phyloP scores from a whole-genome alignment of 73 alveolate species.

The Symbiodinium pilosum region DNA sequence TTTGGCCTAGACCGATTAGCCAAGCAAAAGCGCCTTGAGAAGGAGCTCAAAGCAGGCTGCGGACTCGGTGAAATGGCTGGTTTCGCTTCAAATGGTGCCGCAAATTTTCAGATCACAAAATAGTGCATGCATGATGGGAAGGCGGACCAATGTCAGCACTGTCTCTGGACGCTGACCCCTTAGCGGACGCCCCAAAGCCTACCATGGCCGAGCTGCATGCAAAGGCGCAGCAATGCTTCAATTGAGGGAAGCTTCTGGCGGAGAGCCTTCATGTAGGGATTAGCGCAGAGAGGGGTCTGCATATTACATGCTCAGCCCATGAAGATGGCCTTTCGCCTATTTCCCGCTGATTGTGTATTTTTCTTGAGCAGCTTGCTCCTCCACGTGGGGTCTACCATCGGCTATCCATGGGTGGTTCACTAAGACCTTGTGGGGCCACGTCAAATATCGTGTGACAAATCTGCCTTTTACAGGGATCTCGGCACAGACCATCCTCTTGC shows the following conservation, averaged over 20 bases:
- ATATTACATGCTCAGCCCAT: neutral
- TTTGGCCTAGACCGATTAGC: constrained; percentile 85
- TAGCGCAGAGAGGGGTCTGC: neutral
- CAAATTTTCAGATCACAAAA: neutral
- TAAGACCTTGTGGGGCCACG: too few relatives aligned
- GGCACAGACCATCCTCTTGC: too few relatives aligned
- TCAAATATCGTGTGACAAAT: too few relatives aligned
- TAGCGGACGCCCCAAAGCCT: constrained; percentile 89
- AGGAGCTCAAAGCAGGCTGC: constrained; percentile 41
- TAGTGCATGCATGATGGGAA: neutral
- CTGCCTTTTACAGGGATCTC: too few relatives aligned
- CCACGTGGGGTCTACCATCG: too few relatives aligned
- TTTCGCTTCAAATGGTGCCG: neutral
- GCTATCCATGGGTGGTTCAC: too few relatives aligned
- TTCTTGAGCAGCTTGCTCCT: too few relatives aligned
- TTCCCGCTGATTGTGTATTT: too few relatives aligned
- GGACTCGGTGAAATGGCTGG: neutral
- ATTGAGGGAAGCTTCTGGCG: too few relatives aligned
- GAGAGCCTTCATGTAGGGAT: neutral
- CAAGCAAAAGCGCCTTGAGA: constrained; percentile 74
- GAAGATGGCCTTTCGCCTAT: neutral
- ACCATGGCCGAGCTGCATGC: constrained; percentile 18
- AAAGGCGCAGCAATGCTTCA: neutral
- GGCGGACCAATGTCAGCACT: constrained; percentile 38
- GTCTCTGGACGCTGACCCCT: constrained; percentile 66